phyloP scores from a whole-genome alignment of 768 basidiomycete genomes.

The Lactarius sanguifluus region DNA sequence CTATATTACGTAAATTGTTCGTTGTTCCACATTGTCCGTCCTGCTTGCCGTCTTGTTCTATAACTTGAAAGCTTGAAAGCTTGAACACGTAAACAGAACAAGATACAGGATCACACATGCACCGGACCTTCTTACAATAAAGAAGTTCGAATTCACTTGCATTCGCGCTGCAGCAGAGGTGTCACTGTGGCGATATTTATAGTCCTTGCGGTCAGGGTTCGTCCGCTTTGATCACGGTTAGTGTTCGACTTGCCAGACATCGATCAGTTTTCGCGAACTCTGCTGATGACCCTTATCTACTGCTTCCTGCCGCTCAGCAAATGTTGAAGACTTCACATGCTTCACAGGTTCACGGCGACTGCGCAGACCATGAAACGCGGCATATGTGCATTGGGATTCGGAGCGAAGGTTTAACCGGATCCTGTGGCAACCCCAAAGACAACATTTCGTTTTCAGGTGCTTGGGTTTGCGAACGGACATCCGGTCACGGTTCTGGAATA shows the following conservation, averaged over 20 bases:
- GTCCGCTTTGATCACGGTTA: not conserved
- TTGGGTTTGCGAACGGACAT: no score
- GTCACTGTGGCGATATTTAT: not conserved
- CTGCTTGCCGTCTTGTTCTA: no score
- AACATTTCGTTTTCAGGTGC: no score
- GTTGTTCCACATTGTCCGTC: no score
- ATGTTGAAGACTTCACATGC: not conserved
- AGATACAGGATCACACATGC: no score
- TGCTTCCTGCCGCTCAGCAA: not conserved
- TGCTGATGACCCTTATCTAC: not conserved
- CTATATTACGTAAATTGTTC: no score
- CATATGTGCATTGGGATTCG: not conserved
- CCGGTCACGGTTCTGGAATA: not conserved
- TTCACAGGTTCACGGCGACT: not conserved
- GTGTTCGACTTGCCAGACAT: not conserved
- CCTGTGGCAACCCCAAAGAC: no score
- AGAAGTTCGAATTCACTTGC: not conserved
- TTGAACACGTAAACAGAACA: no score
- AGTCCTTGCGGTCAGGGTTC: no score
- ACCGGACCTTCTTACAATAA: no score
- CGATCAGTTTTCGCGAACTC: not conserved
- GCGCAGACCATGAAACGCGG: not conserved
- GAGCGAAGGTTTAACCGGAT: no score
- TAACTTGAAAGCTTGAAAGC: no score
- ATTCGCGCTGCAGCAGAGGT: not conserved